Evolutionary conservation across 176 grass and related monocot species (phyloP), one percentile per base, ranked within the genome.

Genomic region (Eleusine coracana): DNA sequence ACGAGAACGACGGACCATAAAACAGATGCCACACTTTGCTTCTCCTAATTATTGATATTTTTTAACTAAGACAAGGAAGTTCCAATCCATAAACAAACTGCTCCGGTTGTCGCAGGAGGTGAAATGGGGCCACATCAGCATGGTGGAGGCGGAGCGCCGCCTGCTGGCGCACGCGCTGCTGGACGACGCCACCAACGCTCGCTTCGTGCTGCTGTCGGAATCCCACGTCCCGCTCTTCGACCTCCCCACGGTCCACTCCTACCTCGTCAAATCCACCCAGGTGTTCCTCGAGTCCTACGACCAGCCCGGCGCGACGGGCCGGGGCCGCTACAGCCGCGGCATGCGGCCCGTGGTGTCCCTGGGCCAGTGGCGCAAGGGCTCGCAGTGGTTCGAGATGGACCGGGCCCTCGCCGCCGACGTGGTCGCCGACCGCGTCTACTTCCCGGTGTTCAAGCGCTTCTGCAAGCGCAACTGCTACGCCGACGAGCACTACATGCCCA

Each of bases 401-500:
- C 87, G 93, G 5, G 5, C 2, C 1, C 69, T 95, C 17, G 85
- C 93, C 2, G 14, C 31, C 11, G 83, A 86, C 10, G 49, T 92
- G 5, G 27, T 95, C 73, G 68, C 80, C 10, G 90, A 95, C 29
- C 12, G 20, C 25, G 28, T 80, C 17, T 92, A 88, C 86, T 92
- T 86, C 67, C 82, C 88, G 1, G 34, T 92, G 3, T 95, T 92
- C 81, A 44, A 21, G 14, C 76, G 64, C 29, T 56, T 67, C 59
- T 95, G 93, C 88, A 80, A 15, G 17, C 72, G 64, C 59, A 89
- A 64, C 21, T 95, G 93, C 84, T 95, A 95, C 50, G 73, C 87
- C 36, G 93, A 92, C 78, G 93, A 95, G 75, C 93, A 95, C 59
- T 95, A 95, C 60, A 63, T 95, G 11, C 76, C 93, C 12, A 95